These are phyloP conservation scores for Hibiscus trionum DNA, from an alignment of 345 rosid genomes.

Conservation along the genomic window DNA sequence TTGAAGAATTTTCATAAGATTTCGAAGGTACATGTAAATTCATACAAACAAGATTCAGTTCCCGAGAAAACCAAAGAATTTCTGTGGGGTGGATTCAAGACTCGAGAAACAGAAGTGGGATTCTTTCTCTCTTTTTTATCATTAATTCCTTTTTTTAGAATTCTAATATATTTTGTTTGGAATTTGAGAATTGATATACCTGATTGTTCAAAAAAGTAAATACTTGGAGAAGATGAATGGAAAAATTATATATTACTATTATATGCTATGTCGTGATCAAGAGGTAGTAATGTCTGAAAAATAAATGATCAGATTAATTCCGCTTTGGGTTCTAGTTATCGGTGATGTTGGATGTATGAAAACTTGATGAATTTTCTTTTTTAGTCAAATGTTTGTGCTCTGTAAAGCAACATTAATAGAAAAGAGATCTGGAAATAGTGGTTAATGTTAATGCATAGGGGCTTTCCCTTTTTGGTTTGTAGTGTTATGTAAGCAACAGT, in stretches of 20 bases:
- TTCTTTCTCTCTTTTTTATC: background rate
- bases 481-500: no score
- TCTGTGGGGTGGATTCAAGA: background rate
- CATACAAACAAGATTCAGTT: slow-evolving; percentile 7
- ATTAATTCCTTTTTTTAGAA: background rate
- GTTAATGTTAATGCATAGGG: no score
- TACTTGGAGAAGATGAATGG: background rate
- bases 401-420: background rate
- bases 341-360: background rate
- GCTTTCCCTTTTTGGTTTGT: no score
- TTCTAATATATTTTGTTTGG: background rate
- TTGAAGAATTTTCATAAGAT: slow-evolving; percentile 22
- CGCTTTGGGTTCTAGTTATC: background rate
- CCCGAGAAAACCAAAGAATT: slow-evolving; percentile 10
- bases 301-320: background rate
- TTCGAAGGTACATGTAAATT: slow-evolving; percentile 2
- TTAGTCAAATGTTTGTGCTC: background rate
- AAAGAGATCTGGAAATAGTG: background rate
- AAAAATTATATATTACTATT: background rate
- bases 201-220: background rate
- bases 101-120: background rate
- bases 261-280: background rate
- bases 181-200: background rate
- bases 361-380: background rate
- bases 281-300: background rate